phyloP scores from a whole-genome alignment of 2,329 filamentous ascomycete genomes.

The Neurospora sp. region DNA sequence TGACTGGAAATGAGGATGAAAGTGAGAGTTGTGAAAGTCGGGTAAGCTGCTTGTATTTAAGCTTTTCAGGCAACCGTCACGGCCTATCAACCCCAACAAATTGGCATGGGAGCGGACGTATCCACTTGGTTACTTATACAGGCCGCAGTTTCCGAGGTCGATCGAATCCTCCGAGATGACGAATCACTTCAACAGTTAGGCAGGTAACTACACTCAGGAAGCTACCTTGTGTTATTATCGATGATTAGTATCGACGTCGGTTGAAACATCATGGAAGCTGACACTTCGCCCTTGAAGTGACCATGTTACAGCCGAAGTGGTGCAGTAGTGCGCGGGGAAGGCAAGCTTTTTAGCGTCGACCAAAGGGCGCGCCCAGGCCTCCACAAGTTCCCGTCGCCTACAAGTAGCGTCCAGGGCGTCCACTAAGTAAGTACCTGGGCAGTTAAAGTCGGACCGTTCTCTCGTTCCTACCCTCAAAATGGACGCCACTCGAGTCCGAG shows the following conservation, averaged over 20 bases:
- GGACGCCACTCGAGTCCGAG: too few relatives aligned
- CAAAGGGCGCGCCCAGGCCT: background rate
- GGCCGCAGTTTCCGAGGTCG: background rate
- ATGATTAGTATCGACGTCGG: background rate
- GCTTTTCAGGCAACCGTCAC: too few relatives aligned
- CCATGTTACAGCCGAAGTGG: background rate
- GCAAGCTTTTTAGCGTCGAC: too few relatives aligned
- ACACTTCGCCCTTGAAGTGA: background rate
- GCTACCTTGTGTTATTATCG: background rate
- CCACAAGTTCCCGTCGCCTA: background rate
- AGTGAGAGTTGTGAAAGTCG: background rate
- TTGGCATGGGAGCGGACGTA: background rate
- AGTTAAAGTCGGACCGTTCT: background rate
- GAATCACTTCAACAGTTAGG: background rate
- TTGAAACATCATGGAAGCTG: background rate
- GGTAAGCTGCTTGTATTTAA: background rate
- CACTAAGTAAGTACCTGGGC: background rate
- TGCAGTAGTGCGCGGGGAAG: too few relatives aligned
- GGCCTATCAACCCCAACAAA: too few relatives aligned
- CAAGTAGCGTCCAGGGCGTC: background rate
- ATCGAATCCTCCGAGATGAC: background rate
- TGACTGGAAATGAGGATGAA: background rate
- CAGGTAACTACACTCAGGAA: background rate
- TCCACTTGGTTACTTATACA: background rate
- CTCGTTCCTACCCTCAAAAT: background rate